Conservation (phyloP, 306 rosid genomes). For the Vicia faba region DNA sequence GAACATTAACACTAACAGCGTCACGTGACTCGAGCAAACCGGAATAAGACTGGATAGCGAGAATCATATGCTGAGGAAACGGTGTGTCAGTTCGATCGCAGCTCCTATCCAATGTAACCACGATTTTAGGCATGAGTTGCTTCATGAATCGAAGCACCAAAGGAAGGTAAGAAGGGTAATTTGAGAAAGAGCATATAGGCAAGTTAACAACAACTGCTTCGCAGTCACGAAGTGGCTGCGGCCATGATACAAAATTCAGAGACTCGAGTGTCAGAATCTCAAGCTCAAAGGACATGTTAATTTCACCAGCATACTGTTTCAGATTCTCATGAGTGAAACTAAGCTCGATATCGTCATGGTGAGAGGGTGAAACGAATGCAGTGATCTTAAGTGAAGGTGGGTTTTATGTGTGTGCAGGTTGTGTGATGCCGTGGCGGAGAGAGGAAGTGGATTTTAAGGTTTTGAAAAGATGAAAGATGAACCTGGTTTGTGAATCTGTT, state of each 20-base stretch:
- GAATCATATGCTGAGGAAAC: constrained; percentile 60
- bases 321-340: constrained; percentile 77
- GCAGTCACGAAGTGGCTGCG: constrained; percentile 53
- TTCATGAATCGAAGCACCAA: constrained; percentile 68
- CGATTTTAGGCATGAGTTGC: constrained; percentile 73
- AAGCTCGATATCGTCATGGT: constrained; percentile 66
- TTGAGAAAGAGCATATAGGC: constrained; percentile 60
- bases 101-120: constrained; percentile 70
- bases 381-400: constrained; percentile 73
- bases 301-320: constrained; percentile 68
- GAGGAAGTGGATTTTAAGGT: too few species aligned
- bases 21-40: constrained; percentile 79
- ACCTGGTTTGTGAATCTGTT: too few species aligned
- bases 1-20: constrained; percentile 62
- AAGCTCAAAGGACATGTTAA: constrained; percentile 69
- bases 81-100: constrained; percentile 65
- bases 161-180: constrained; percentile 49
- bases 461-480: too few species aligned
- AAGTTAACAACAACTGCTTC: constrained; percentile 79
- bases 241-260: constrained; percentile 67
- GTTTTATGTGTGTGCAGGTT: too few species aligned
- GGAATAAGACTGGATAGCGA: constrained; percentile 53
- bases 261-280: constrained; percentile 61
- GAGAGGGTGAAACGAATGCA: constrained; percentile 64
- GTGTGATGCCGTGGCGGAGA: too few species aligned